phyloP scores from a whole-genome alignment of 495 filamentous ascomycete genomes.

The Thozetella sp. region DNA sequence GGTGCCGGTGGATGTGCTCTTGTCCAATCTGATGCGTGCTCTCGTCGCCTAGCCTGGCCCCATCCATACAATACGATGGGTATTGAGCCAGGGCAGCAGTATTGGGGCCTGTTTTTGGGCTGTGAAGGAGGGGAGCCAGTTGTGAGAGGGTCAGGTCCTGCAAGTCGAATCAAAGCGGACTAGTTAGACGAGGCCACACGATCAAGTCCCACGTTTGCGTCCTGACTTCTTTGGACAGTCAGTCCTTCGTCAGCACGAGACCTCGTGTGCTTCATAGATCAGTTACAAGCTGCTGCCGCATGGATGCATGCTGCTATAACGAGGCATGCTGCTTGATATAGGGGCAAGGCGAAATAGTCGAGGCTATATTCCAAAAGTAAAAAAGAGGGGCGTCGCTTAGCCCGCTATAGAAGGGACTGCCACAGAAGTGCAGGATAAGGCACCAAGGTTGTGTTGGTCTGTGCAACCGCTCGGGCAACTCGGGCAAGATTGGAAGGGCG shows the following conservation, averaged over 20 bases:
- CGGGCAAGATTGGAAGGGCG: too few species aligned
- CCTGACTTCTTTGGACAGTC: not conserved
- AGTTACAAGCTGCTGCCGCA: too few species aligned
- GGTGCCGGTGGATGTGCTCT: not conserved
- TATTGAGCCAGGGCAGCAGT: too few species aligned
- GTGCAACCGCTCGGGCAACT: too few species aligned
- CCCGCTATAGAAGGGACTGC: not conserved
- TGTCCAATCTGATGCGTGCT: not conserved
- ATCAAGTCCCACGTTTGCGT: not conserved
- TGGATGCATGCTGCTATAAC: too few species aligned
- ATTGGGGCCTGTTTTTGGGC: too few species aligned
- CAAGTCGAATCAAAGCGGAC: not conserved
- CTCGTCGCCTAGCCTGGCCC: not conserved
- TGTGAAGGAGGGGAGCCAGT: not conserved
- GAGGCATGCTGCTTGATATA: too few species aligned
- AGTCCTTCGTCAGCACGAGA: not conserved
- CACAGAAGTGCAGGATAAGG: not conserved
- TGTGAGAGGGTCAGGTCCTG: not conserved
- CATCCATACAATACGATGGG: not conserved
- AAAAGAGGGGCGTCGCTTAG: not conserved
- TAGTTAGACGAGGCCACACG: not conserved
- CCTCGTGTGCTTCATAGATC: too few species aligned
- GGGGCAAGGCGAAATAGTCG: not conserved
- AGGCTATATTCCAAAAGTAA: too few species aligned
- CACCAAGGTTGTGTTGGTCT: not conserved